A percentile compares a stretch with the other conserved stretches of the same genome.
Conservation (phyloP, 139 green algal species). For the Picochlorum costavermella region DNA sequence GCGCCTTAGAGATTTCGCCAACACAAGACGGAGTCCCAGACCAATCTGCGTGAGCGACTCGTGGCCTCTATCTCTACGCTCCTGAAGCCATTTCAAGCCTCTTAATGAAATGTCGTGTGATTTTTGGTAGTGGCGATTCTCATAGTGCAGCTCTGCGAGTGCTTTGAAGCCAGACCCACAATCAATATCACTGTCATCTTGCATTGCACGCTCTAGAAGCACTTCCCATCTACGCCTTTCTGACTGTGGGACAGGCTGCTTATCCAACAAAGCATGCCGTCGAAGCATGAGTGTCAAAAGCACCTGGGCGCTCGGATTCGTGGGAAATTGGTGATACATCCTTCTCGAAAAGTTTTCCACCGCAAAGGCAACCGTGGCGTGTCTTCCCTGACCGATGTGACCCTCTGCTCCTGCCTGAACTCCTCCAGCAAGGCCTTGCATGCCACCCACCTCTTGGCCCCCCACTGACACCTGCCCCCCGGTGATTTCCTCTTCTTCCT, state of each 20-base stretch:
- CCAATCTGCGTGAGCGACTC: constrained; percentile 44
- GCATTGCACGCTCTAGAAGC: constrained; percentile 28
- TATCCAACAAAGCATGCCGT: constrained; percentile 14
- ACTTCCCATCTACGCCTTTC: constrained; percentile 17
- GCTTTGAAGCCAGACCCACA: constrained; percentile 44
- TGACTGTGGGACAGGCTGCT: constrained; percentile 18
- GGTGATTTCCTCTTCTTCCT: constrained; percentile 56
- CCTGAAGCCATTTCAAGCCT: constrained; percentile 21
- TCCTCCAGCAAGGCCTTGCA: constrained; percentile 33
- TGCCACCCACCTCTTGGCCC: constrained; percentile 42
- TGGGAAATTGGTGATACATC: constrained; percentile 36
- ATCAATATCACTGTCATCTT: constrained; percentile 17
- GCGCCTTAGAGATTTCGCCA: constrained; percentile 39
- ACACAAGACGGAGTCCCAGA: constrained; percentile 36
- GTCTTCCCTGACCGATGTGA: constrained; percentile 18
- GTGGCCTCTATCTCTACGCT: constrained; percentile 32
- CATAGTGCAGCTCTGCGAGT: constrained; percentile 52
- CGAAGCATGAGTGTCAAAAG: constrained; percentile 44
- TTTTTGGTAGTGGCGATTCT: constrained; percentile 35
- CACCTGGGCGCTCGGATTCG: constrained; percentile 28
- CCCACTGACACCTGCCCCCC: constrained; percentile 26
- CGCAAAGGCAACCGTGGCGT: constrained; percentile 18
- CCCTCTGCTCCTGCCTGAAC: constrained; percentile 22
- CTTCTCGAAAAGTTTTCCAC: constrained; percentile 28
- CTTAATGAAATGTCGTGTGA: constrained; percentile 22